Base-by-base conservation (phyloP, 768 basidiomycete genomes). In the Lactarius psammicola region DNA sequence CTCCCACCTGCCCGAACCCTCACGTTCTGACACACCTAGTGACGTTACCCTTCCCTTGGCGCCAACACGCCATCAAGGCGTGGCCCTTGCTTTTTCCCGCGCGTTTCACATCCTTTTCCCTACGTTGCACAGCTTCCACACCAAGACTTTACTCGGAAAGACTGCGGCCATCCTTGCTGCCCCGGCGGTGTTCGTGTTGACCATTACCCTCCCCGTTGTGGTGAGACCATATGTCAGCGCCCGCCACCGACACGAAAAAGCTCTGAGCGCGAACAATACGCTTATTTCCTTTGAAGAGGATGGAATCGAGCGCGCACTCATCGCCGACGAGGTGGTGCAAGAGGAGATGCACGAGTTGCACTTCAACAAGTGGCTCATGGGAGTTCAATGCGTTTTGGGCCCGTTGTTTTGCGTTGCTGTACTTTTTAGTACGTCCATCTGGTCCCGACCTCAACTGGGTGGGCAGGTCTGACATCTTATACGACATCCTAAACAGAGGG, bases 191-290 rank as follows among this genome's bases (percentile, higher is more conserved):
- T 78, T 97, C 75, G 80, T 82, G 4, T 78, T 99, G 57, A 98
- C 95, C 0, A 68, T 98, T 23, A 98, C 96, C 0, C 79, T 98
- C 11, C 95, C 95, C 4, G 95, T 99, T 15, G 93, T 95, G 20
- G 84, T 91, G 33, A 86, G 81, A 11, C 82, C 85, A 4, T 86
- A 86, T 70, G 73, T 76, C 7, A 70, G 65, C 53, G 56, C 63
- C 1, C 65, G 68, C 28, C 64, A 70, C 18, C 71, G 78, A 4
- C 74, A 72, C 15, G 84, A 86, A 71, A 84, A 84, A 72, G 60
- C 70, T 18, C 65, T 63, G n/a, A 72, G 72, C 36, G 73, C 68
- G 9, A 83, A 84, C 40, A 76, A 77, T 20, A 79, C 80, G 13
- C 76, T 92, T 23, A 78, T 87, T 13, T 87, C 87, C 63, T 89